Evolutionary conservation across 2,329 filamentous ascomycete species (phyloP), one percentile per base, ranked within the genome.

Genomic region (Fusarium sp.): DNA sequence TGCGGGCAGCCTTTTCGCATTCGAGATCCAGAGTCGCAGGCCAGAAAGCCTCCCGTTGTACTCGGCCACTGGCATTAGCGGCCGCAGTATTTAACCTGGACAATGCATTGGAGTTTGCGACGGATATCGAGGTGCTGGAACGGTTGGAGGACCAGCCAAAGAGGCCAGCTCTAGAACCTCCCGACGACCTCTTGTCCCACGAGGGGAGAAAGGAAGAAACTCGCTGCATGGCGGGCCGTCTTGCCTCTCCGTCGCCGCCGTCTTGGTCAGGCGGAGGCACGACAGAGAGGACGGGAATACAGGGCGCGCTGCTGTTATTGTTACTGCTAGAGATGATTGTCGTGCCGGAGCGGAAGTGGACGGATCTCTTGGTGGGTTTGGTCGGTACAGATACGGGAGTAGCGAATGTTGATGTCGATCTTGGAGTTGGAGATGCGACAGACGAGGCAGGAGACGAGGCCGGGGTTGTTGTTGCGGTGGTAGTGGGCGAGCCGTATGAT

Each of bases 1-100:
- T 97, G 64, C 94, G 88, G 67, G 95, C 94, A 52, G 95, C 94
- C 84, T 97, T 97, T 83, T 97, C 94, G 82, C 93, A 93, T 86
- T 98, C 95, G 75, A 93, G 92, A 80, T 97, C 95, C 58, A 97
- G 86, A 3, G 92, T 93, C 37, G 93, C 92, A 6, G 94, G 94
- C 93, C 93, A 96, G 79, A 96, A 96, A 30, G 93, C 91, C 81
- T 97, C 94, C 35, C 81, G 78, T 52, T 83, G 80, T 33, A 83
- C 77, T 32, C 79, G 78, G 66, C 66, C 74, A 56, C 56, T 77
- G 25, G 73, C 74, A 66, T 82, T 83, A 65, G 82, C 81, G 42
- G 78, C 79, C 28, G 76, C 73, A 23, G 80, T 79, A 71, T 83
- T 82, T 75, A 83, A 82, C 59, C 75, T 80, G 64, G 80, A 66